Conservation (phyloP, 1,284 basidiomycete species). For the Volvariella surrecta region DNA sequence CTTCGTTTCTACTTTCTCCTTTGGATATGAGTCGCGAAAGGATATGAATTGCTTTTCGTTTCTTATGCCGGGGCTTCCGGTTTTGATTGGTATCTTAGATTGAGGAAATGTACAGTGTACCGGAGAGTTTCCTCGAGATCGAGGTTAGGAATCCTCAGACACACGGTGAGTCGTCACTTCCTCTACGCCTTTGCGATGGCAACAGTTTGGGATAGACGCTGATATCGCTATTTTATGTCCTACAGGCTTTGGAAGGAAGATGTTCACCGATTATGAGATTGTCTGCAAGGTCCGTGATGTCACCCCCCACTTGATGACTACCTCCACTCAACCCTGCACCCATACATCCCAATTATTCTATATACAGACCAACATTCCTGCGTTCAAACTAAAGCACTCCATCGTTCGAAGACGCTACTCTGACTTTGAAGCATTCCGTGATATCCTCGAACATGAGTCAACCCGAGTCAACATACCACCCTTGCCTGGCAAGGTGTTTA, state of each 20-base stretch:
- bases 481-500: slow-evolving; percentile 94
- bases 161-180: slow-evolving; percentile 59
- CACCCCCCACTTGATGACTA: not conserved
- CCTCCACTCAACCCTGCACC: not conserved
- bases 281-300: slow-evolving; percentile 79
- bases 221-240: not conserved
- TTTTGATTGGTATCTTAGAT: slow-evolving; percentile 46
- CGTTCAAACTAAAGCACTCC: slow-evolving; percentile 95
- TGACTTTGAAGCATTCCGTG: slow-evolving; percentile 98
- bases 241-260: slow-evolving; percentile 88
- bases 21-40: not conserved
- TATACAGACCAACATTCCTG: slow-evolving; percentile 92
- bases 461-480: slow-evolving; percentile 97
- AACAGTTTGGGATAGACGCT: slow-evolving; percentile 3
- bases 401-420: slow-evolving; percentile 93
- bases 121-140: slow-evolving; percentile 97
- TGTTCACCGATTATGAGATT: slow-evolving; percentile 99
- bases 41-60: not conserved
- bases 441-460: slow-evolving; percentile 94
- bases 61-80: not conserved
- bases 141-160: slow-evolving; percentile 97
- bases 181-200: not conserved
- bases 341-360: slow-evolving; percentile 1
- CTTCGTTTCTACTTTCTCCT: not conserved
- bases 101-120: slow-evolving; percentile 97